Evolutionary conservation across 2,329 filamentous ascomycete genomes (phyloP).

Genomic region (Colletotrichum scovillei): DNA sequence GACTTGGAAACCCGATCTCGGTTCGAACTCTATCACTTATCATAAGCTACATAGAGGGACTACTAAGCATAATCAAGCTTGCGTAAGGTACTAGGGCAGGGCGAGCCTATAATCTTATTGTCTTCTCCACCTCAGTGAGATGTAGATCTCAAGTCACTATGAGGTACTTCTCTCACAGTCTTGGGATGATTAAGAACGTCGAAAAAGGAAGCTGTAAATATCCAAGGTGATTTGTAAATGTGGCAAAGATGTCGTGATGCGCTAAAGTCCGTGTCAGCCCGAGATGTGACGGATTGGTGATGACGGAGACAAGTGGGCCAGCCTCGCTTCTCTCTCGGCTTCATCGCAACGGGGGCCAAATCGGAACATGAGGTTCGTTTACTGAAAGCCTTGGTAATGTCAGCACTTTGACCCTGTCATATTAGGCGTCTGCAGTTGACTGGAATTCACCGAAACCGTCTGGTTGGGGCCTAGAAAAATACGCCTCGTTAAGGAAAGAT

Average conservation of each 20-base stretch:
- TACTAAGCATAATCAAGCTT: not conserved
- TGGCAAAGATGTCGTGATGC: not conserved
- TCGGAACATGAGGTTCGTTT: not conserved
- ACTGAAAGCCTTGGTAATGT: not conserved
- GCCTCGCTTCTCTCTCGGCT: not conserved
- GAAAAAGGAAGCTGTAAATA: not conserved
- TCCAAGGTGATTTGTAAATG: not conserved
- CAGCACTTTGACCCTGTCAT: not conserved
- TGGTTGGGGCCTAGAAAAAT: not conserved
- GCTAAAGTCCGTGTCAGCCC: not conserved
- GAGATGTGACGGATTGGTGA: not conserved
- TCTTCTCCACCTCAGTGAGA: not conserved
- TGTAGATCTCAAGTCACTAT: not conserved
- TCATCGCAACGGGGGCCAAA: not conserved
- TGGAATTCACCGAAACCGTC: not conserved
- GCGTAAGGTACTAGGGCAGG: not conserved
- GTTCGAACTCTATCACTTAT: not conserved
- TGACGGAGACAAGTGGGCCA: not conserved
- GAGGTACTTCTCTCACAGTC: not conserved
- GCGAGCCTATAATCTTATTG: not conserved
- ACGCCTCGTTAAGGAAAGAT: not conserved
- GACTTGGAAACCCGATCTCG: not conserved
- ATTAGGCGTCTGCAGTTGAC: not conserved
- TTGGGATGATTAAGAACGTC: not conserved
- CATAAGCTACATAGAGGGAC: not conserved